Conservation (phyloP, 1,284 basidiomycete genomes). For the Phellopilus nigrolimitatus region DNA sequence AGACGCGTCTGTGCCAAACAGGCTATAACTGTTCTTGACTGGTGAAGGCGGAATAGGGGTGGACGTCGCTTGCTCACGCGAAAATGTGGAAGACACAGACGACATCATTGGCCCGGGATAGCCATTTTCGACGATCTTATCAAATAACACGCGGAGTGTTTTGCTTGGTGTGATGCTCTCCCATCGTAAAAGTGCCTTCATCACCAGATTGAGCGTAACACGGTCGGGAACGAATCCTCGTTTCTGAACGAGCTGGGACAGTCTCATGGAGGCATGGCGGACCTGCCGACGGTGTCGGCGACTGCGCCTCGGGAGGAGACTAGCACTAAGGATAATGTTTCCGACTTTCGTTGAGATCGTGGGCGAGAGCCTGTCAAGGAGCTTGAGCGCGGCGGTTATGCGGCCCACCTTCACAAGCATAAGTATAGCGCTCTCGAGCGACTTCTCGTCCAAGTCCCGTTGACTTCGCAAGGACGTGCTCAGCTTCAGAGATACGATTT, state of each 20-base stretch:
- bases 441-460: slow-evolving; percentile 6
- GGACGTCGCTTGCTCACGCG: background rate
- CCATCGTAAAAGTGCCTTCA: slow-evolving; percentile 54
- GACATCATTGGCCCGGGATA: slow-evolving; percentile 39
- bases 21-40: background rate
- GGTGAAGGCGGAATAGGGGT: background rate
- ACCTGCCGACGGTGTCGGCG: slow-evolving; percentile 41
- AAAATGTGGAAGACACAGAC: background rate
- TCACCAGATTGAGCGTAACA: slow-evolving; percentile 58
- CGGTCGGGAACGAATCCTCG: slow-evolving; percentile 52
- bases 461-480: slow-evolving; percentile 19
- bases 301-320: slow-evolving; percentile 28
- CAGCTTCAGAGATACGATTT: slow-evolving; percentile 13
- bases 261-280: slow-evolving; percentile 36
- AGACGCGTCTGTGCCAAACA: slow-evolving; percentile 20
- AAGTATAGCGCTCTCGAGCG: slow-evolving; percentile 25
- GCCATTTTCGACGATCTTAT: slow-evolving; percentile 50
- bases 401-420: slow-evolving; percentile 35
- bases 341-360: slow-evolving; percentile 35
- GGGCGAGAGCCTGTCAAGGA: slow-evolving; percentile 32
- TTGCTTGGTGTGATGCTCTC: slow-evolving; percentile 34
- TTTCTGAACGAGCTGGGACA: slow-evolving; percentile 36
- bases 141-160: slow-evolving; percentile 52
- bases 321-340: slow-evolving; percentile 50
- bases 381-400: slow-evolving; percentile 36